Evolutionary conservation across 345 rosid species (phyloP).

Genomic region (Viola odorata): DNA sequence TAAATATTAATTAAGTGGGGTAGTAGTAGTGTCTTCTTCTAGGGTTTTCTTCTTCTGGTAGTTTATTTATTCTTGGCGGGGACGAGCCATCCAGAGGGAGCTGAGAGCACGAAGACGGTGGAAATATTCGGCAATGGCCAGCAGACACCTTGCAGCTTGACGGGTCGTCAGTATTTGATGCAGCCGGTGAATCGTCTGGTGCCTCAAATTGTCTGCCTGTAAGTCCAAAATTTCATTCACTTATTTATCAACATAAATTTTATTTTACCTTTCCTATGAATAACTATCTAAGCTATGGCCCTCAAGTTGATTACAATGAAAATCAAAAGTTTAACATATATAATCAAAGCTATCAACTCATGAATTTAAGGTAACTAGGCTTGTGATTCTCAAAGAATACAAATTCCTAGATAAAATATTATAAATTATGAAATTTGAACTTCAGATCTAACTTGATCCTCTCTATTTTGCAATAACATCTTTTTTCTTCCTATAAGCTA

Average conservation of each 20-base stretch:
- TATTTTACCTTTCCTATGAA: not conserved
- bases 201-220: conserved; percentile 98
- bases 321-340: not conserved
- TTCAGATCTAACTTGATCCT: no score
- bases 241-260: not conserved
- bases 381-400: conserved; percentile 21
- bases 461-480: no score
- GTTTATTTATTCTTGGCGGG: conserved; percentile 54
- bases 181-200: conserved; percentile 70
- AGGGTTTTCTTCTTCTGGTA: conserved; percentile 1
- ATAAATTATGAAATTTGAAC: no score
- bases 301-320: no score
- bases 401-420: not conserved
- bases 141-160: conserved; percentile 78
- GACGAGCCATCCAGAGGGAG: conserved; percentile 90
- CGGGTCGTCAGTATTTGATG: conserved; percentile 69
- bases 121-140: conserved; percentile 80
- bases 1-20: no score
- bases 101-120: conserved; percentile 94
- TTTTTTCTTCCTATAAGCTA: no score
- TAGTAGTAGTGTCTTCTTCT: not conserved
- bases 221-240: conserved; percentile 18
- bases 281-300: no score
- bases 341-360: conserved; percentile 12
- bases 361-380: conserved; percentile 26